Conservation (phyloP, 2,329 filamentous ascomycete genomes). For the Sporothrix dimorphospora region DNA sequence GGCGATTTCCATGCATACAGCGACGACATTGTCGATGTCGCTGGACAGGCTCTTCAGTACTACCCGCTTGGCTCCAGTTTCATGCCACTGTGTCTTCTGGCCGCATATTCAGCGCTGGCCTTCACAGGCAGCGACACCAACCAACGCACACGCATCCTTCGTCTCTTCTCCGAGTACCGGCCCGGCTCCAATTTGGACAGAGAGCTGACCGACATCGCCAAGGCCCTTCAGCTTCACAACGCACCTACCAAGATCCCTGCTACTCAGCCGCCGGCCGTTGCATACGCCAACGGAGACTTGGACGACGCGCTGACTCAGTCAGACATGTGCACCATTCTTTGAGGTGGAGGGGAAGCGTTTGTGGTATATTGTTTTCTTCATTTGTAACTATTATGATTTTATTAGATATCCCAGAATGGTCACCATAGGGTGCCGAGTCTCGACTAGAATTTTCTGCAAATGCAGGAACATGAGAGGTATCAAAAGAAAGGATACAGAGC, state of each 20-base stretch:
- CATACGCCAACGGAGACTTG: neutral
- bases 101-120: constrained; percentile 3
- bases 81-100: constrained; percentile 30
- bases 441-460: neutral
- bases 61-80: constrained; percentile 30
- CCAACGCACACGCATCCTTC: neutral
- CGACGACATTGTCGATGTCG: constrained; percentile 22
- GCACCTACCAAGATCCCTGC: neutral
- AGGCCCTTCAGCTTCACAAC: neutral
- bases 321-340: constrained; percentile 10
- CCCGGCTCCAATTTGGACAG: constrained; percentile 7
- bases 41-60: constrained; percentile 28
- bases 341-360: neutral
- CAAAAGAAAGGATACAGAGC: neutral
- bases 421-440: too few relatives aligned
- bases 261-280: neutral
- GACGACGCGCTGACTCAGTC: neutral
- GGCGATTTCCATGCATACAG: constrained; percentile 12
- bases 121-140: neutral
- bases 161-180: constrained; percentile 6
- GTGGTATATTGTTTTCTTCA: neutral
- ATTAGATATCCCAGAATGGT: neutral
- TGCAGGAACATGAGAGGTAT: too few relatives aligned
- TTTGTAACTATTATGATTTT: neutral
- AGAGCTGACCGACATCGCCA: neutral